Evolutionary conservation across 257 asterid species (phyloP).

Genomic region (Solanum gracilifrons): DNA sequence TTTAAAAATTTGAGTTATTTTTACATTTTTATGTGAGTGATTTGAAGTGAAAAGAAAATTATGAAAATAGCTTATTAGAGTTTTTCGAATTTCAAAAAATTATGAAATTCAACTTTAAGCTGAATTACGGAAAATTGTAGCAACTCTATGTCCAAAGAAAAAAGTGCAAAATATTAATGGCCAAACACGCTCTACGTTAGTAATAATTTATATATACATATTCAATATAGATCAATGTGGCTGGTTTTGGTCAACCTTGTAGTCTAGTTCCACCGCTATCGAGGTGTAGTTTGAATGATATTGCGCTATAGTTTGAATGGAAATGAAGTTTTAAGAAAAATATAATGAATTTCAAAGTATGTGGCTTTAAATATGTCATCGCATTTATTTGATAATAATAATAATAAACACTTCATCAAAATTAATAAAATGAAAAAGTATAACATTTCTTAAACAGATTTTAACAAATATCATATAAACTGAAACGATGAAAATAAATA

Average conservation of each 20-base stretch:
- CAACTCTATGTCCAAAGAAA: background rate
- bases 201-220: background rate
- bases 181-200: background rate
- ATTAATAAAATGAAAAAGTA: background rate
- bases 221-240: background rate
- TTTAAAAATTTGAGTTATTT: background rate
- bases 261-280: background rate
- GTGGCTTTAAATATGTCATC: background rate
- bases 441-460: background rate
- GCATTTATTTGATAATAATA: background rate
- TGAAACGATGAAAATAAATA: background rate
- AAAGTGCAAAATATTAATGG: background rate
- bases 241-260: background rate
- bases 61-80: background rate
- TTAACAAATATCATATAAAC: background rate
- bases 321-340: background rate
- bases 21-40: background rate
- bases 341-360: background rate
- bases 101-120: no score
- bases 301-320: background rate
- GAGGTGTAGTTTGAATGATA: background rate
- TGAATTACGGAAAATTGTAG: background rate
- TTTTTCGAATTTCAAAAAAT: no score
- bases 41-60: background rate
- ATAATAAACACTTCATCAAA: background rate